phyloP scores from a whole-genome alignment of 2,329 filamentous ascomycete species.

The Iodosphaeria phyllophila region DNA sequence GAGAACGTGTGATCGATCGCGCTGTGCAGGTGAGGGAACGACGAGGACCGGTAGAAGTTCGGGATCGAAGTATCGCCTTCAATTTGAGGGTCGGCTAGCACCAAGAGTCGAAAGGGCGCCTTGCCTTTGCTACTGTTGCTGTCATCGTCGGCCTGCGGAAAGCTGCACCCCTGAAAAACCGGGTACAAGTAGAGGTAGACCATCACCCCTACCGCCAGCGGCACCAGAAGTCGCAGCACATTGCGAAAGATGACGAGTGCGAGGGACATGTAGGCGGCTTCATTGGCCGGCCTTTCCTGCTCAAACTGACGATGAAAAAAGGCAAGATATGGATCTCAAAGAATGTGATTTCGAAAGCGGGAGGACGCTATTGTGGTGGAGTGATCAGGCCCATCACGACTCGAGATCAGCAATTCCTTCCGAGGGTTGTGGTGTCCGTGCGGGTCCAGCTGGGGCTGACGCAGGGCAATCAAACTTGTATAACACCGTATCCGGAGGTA shows the following conservation, averaged over 20 bases:
- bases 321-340: neutral
- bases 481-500: too few relatives aligned
- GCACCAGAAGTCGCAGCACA: constrained; percentile 36
- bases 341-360: too few relatives aligned
- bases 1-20: constrained; percentile 28
- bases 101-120: constrained; percentile 72
- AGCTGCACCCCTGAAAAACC: constrained; percentile 59
- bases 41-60: constrained; percentile 25
- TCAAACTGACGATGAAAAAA: constrained; percentile 8
- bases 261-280: constrained; percentile 29
- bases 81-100: constrained; percentile 80
- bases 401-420: too few relatives aligned
- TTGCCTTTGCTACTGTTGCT: too few relatives aligned
- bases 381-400: too few relatives aligned
- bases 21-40: constrained; percentile 32
- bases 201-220: constrained; percentile 51
- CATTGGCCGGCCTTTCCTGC: too few relatives aligned
- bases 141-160: constrained; percentile 33
- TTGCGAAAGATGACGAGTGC: constrained; percentile 34
- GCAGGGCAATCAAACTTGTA: too few relatives aligned
- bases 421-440: too few relatives aligned
- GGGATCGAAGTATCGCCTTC: constrained; percentile 81
- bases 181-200: constrained; percentile 81
- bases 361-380: too few relatives aligned
- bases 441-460: too few relatives aligned